These are phyloP conservation scores for Chaetomiaceae sp. DNA, from an alignment of 2,329 filamentous ascomycete species.

Conservation along the genomic window DNA sequence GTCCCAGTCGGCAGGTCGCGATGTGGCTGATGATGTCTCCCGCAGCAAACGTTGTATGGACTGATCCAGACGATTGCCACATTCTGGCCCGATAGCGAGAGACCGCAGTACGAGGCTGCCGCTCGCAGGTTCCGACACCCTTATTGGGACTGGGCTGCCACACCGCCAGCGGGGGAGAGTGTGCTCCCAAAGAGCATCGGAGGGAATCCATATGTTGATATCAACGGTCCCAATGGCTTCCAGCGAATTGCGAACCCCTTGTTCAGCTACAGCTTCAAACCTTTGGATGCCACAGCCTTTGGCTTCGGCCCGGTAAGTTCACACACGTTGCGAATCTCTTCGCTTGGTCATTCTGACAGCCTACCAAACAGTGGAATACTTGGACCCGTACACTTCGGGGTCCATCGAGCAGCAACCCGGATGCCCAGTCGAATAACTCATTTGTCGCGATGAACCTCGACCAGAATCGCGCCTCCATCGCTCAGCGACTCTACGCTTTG, in stretches of 20 bases:
- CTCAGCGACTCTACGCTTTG: slow-evolving; percentile 61
- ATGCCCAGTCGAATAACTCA: slow-evolving; percentile 55
- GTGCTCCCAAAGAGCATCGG: slow-evolving; percentile 46
- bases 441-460: slow-evolving; percentile 49
- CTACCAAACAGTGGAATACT: slow-evolving; percentile 46
- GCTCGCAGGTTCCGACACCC: slow-evolving; percentile 50
- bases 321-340: neutral
- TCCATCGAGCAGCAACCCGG: slow-evolving; percentile 37
- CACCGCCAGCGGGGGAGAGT: slow-evolving; percentile 44
- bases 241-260: slow-evolving; percentile 58
- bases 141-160: slow-evolving; percentile 56
- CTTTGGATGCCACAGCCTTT: slow-evolving; percentile 54
- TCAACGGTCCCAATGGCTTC: slow-evolving; percentile 52
- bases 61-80: slow-evolving; percentile 40
- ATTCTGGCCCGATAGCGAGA: slow-evolving; percentile 43
- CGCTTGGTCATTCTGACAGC: slow-evolving; percentile 7
- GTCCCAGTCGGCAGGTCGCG: too few species aligned
- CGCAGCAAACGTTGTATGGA: slow-evolving; percentile 37
- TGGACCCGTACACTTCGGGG: slow-evolving; percentile 59
- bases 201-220: slow-evolving; percentile 38
- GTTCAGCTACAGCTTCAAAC: slow-evolving; percentile 56
- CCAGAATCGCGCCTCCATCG: slow-evolving; percentile 48
- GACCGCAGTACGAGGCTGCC: slow-evolving; percentile 46
- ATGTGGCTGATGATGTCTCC: slow-evolving; percentile 4
- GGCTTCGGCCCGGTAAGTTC: slow-evolving; percentile 53